phyloP scores from a whole-genome alignment of 208 protist species.

The Leishmania mexicana region DNA sequence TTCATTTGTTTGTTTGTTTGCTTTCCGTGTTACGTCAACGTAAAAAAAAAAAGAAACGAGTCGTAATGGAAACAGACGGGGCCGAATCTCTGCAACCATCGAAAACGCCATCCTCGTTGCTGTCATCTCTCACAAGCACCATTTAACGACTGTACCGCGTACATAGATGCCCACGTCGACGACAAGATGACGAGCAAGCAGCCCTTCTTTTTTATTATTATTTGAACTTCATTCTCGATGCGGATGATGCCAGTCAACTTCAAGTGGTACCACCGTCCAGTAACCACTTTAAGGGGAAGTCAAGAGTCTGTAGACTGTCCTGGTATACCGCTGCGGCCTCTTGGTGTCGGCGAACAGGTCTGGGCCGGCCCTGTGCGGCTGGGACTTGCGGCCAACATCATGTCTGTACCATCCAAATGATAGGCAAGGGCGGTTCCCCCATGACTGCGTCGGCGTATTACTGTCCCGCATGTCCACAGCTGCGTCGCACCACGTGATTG shows the following conservation, averaged over 20 bases:
- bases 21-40: background rate
- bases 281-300: background rate
- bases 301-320: background rate
- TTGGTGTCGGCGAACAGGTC: background rate
- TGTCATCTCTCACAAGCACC: background rate
- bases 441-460: background rate
- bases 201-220: background rate
- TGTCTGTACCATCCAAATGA: background rate
- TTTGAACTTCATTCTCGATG: background rate
- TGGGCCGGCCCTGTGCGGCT: background rate
- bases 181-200: background rate
- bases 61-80: background rate
- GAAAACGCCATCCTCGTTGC: background rate
- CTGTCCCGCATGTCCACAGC: background rate
- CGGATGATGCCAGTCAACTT: background rate
- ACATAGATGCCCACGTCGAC: background rate
- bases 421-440: no score
- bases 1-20: background rate
- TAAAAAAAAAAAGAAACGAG: background rate
- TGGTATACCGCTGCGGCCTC: background rate
- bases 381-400: background rate
- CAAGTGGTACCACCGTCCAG: no score
- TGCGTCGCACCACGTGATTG: background rate
- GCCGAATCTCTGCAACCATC: background rate
- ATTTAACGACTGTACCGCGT: background rate